A percentile compares a stretch with the other conserved stretches of the same genome.
These are phyloP conservation scores for Suhomyces chickasaworum DNA, from an alignment of 1,139 yeast genomes.

Conservation along the genomic window DNA sequence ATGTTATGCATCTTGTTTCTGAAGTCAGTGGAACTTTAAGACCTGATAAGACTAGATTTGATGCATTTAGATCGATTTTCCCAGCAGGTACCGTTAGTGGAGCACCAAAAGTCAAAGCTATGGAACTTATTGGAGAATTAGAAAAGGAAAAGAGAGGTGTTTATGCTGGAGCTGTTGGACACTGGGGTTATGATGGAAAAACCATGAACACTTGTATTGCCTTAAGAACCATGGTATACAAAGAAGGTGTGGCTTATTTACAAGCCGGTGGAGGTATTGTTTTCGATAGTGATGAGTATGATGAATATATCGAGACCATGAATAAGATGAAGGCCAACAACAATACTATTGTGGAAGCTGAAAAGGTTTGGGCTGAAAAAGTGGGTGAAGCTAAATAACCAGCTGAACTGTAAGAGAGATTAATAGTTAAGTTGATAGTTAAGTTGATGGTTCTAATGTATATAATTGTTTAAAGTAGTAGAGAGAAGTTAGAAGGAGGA, in stretches of 20 bases:
- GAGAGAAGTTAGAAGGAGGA: too few relatives aligned
- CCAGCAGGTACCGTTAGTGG: conserved; percentile 99
- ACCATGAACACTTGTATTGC: conserved; percentile 98
- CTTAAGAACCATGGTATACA: conserved; percentile 91
- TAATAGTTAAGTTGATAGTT: too few relatives aligned
- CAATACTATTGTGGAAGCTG: conserved; percentile 87
- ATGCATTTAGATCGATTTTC: conserved; percentile 94
- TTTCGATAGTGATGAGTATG: conserved; percentile 90
- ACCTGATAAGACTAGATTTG: conserved; percentile 82
- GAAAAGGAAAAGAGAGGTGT: conserved; percentile 94
- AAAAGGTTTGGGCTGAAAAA: conserved; percentile 67
- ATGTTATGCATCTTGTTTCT: conserved; percentile 93
- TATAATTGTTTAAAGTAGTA: too few relatives aligned
- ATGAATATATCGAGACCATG: conserved; percentile 94
- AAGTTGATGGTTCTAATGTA: too few relatives aligned
- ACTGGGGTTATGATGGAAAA: conserved; percentile 92
- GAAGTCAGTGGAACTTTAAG: conserved; percentile 92
- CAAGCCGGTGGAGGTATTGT: conserved; percentile 99
- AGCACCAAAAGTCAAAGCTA: conserved; percentile 95
- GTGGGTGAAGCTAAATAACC: conserved; percentile 32
- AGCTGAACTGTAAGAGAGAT: too few relatives aligned
- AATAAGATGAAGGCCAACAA: conserved; percentile 96
- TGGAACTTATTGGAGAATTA: conserved; percentile 88
- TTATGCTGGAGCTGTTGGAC: conserved; percentile 99
- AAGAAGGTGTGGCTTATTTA: conserved; percentile 85